phyloP scores from a whole-genome alignment of 2,329 filamentous ascomycete species.

The Fusarium sacchari region DNA sequence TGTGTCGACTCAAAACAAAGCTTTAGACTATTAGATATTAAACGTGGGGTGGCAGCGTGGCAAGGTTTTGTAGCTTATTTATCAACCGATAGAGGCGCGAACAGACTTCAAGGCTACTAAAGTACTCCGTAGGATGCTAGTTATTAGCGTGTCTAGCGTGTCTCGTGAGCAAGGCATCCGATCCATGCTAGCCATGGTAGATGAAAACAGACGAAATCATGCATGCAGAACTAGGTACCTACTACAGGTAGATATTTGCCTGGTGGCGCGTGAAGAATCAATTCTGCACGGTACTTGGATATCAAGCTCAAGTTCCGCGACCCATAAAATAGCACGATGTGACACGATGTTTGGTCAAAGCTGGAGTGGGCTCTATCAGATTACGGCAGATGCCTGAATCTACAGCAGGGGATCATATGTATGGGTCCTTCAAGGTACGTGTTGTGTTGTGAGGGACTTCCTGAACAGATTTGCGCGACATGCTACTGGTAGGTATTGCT shows the following conservation, averaged over 20 bases:
- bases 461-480: not conserved
- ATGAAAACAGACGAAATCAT: not conserved
- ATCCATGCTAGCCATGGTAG: not conserved
- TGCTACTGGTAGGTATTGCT: no score
- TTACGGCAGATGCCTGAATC: constrained; percentile 24
- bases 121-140: not conserved
- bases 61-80: not conserved
- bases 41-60: not conserved
- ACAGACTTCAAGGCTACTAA: not conserved
- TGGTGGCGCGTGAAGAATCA: not conserved
- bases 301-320: not conserved
- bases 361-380: constrained; percentile 10
- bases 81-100: not conserved
- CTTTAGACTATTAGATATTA: not conserved
- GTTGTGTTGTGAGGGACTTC: constrained; percentile 1
- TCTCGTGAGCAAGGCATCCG: not conserved
- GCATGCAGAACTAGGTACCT: not conserved
- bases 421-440: constrained; percentile 7
- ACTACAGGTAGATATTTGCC: not conserved
- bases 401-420: constrained; percentile 9
- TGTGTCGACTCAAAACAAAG: not conserved
- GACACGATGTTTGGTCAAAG: constrained; percentile 4
- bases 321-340: constrained; percentile 19
- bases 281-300: not conserved
- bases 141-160: not conserved